Base-by-base conservation (phyloP, 495 filamentous ascomycete species). In the Collariella sp. region DNA sequence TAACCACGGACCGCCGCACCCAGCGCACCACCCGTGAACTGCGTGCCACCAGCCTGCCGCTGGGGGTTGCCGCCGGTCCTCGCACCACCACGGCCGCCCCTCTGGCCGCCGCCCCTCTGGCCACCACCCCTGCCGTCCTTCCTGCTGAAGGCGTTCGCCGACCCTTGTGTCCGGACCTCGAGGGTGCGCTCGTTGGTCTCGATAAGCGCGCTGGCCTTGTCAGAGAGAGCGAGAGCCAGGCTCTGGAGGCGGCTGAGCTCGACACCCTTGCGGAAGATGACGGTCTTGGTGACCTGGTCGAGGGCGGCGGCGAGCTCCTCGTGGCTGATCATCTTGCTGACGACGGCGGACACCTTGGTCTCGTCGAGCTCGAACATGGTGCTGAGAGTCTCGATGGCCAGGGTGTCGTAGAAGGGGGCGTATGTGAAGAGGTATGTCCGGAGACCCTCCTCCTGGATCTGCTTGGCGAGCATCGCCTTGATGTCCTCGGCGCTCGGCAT, bases 341-440 rank as follows among this genome's bases (percentile, higher is more conserved):
- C 84, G 54, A 99, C 81, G n/a, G 93, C 89, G 11, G 85, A 75
- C 31, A 95, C 91, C 78, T 95, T 97, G 71, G 84, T 83, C 59
- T 86, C 78, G 31, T 87, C 76, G 3, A 99, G 85, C 67, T 97
- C 91, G 72, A 99, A 99, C 93, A 99, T 97, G 47, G 76, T 79
- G 43, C 89, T 85, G 50, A 99, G 79, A 2, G 89, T 89, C 56
- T 76, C 73, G 65, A 97, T 77, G 56, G 89, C 83, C 47, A 99
- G 82, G 33, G 93, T 99, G 71, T 97, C 93, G 76, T 99, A 99
- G 79, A 91, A 99, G 46, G 93, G 93, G 39, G 93, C 93, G 71
- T 99, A 99, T 49, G 93, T 99, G 81, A 99, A 97, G 62, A 99
- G 88, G 72, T 99, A 99, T 47, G 93, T 99, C 51, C 94, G 81